Base-by-base conservation (phyloP, 352 stramenopile genomes). In the Globisporangium paddicum region DNA sequence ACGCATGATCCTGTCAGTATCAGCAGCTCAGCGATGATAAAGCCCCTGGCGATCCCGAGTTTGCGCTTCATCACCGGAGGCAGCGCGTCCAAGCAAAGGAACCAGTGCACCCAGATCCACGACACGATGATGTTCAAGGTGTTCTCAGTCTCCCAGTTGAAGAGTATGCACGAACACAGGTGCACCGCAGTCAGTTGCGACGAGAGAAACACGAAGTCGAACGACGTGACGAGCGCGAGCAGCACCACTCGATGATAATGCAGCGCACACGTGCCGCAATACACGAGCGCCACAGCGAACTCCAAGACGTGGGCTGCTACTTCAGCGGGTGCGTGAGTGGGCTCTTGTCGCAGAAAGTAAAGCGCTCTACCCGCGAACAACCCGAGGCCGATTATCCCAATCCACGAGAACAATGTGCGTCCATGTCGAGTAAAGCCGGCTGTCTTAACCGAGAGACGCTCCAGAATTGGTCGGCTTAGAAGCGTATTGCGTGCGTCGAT, bases 31-130 rank as follows among this genome's bases (percentile, higher is more conserved):
- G 42, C 51, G 13, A 68, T 38, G 3, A 41, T n/a, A 38, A 46
- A 62, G 6, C 1, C 6, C 13, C 23, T 25, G 23, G 16, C 26
- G 23, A 72, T 47, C 14, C 57, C 48, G 3, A 72, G 48, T 19
- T 49, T 57, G 18, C 25, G 35, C 9, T 59, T 60, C 55, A 63
- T 62, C n/a, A 62, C 58, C 0, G 68, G 64, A 1, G 64, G 55
- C 47, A 67, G 52, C 21, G 64, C 63, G 9, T 78, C 70, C 21
- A 78, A 38, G 1, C 45, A 57, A 8, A 78, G 37, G 16, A 69
- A 34, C 25, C 32, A 35, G 30, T 78, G 64, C 1, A 63, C 35
- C 70, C 70, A 78, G 13, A 75, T 38, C 57, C 62, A 67, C 7
- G 18, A 63, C 10, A 52, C 49, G 7, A 41, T 14, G 4, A 63